A percentile compares a stretch with the other conserved stretches of the same genome.
These are phyloP conservation scores for Aureobasidium sp. DNA, from an alignment of 2,329 filamentous ascomycete genomes.

Conservation along the genomic window DNA sequence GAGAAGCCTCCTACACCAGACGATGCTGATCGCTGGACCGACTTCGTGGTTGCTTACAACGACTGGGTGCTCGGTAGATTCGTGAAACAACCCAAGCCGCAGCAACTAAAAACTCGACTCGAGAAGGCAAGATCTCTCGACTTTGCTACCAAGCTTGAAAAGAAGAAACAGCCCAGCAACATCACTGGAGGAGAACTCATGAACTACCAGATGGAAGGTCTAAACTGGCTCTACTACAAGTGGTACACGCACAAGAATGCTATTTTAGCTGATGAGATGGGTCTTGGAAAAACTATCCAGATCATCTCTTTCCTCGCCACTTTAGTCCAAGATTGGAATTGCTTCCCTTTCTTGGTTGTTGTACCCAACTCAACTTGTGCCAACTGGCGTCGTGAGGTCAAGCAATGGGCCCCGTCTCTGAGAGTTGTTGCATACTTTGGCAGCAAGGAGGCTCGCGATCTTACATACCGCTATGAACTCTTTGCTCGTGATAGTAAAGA, in stretches of 20 bases:
- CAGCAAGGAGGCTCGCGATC: constrained; percentile 62
- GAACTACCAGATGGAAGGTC: constrained; percentile 85
- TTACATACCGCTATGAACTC: constrained; percentile 76
- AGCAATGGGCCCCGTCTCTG: constrained; percentile 80
- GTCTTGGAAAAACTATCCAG: constrained; percentile 93
- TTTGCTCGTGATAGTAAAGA: constrained; percentile 61
- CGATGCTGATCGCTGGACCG: constrained; percentile 63
- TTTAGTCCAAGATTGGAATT: constrained; percentile 54
- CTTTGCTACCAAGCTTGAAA: constrained; percentile 60
- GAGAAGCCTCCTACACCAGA: constrained; percentile 64
- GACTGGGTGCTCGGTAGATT: constrained; percentile 79
- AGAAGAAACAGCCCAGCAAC: constrained; percentile 64
- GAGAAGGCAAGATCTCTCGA: constrained; percentile 57
- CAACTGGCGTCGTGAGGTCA: constrained; percentile 97
- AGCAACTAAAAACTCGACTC: constrained; percentile 59
- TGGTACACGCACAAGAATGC: constrained; percentile 78
- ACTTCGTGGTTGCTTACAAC: constrained; percentile 76
- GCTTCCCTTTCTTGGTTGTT: constrained; percentile 88
- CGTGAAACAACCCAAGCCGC: constrained; percentile 52
- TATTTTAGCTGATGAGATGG: constrained; percentile 96
- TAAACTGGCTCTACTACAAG: constrained; percentile 93
- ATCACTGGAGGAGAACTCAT: constrained; percentile 77
- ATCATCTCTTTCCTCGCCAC: constrained; percentile 75
- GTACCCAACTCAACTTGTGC: constrained; percentile 92
- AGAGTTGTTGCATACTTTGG: constrained; percentile 93